phyloP scores from a whole-genome alignment of 176 grass and related monocot species.

The Alopecurus myosuroides region DNA sequence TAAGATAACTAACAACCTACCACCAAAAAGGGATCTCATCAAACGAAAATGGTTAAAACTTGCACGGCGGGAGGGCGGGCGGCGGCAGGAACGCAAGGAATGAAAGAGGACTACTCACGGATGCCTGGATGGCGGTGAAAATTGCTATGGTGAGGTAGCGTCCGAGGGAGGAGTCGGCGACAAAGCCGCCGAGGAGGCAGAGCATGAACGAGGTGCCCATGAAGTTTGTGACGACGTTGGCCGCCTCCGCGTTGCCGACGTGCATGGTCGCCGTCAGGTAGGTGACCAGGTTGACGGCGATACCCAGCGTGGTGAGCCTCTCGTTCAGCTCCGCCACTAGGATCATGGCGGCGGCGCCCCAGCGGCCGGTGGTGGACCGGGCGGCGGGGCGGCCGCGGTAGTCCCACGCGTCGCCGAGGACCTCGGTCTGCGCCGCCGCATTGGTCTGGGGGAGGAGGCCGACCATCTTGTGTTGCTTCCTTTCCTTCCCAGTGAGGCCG shows the following conservation, averaged over 20 bases:
- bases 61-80: not conserved
- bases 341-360: slow-evolving; percentile 90
- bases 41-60: not conserved
- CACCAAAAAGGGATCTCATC: not conserved
- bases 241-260: slow-evolving; percentile 67
- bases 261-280: slow-evolving; percentile 89
- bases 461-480: slow-evolving; percentile 41
- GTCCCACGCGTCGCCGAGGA: slow-evolving; percentile 77
- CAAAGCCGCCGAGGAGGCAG: slow-evolving; percentile 88
- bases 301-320: slow-evolving; percentile 85
- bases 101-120: slow-evolving; percentile 18
- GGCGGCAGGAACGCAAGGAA: not conserved
- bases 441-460: slow-evolving; percentile 41
- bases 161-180: slow-evolving; percentile 87
- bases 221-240: slow-evolving; percentile 96
- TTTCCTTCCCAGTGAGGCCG: not conserved
- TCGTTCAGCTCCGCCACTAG: slow-evolving; percentile 88
- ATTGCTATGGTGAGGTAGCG: slow-evolving; percentile 91
- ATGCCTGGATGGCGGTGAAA: slow-evolving; percentile 78
- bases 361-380: slow-evolving; percentile 59
- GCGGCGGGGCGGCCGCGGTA: slow-evolving; percentile 58
- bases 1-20: not conserved
- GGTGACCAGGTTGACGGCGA: slow-evolving; percentile 85
- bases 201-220: slow-evolving; percentile 98
- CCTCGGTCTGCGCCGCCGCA: slow-evolving; percentile 31